Percentiles rank a stretch among this genome's conserved stretches.
phyloP scores from a whole-genome alignment of 106 monocot genomes.

The Platanthera guangdongensis region DNA sequence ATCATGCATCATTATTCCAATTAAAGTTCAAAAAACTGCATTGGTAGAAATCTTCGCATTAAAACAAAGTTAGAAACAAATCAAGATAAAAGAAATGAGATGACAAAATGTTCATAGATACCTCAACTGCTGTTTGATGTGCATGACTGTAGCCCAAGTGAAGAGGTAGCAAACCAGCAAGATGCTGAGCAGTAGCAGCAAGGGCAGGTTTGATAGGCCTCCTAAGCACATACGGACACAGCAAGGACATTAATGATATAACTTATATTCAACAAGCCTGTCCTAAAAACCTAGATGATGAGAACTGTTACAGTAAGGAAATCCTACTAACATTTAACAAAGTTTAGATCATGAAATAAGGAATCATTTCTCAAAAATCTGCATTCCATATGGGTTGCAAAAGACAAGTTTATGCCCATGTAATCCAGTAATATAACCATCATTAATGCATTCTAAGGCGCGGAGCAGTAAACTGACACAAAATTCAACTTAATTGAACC shows the following conservation, averaged over 20 bases:
- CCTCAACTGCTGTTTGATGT: conserved; percentile 95
- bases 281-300: neutral
- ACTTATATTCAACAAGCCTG: neutral
- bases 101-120: conserved; percentile 10
- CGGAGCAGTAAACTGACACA: neutral
- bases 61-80: neutral
- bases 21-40: neutral
- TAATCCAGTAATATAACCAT: neutral
- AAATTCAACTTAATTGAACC: neutral
- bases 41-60: neutral
- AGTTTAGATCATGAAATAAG: neutral
- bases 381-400: neutral
- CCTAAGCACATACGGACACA: conserved; percentile 24
- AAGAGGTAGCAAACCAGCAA: conserved; percentile 85
- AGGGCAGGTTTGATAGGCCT: conserved; percentile 84
- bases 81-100: neutral
- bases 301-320: neutral
- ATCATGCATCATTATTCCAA: neutral
- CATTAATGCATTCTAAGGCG: neutral
- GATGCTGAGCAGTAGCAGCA: conserved; percentile 83
- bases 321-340: neutral
- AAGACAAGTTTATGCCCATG: neutral
- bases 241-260: neutral
- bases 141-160: conserved; percentile 91
- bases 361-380: neutral